Evolutionary conservation across 1,284 basidiomycete genomes (phyloP), one percentile per base, ranked within the genome.

Genomic region (Apiotrichum siamense): DNA sequence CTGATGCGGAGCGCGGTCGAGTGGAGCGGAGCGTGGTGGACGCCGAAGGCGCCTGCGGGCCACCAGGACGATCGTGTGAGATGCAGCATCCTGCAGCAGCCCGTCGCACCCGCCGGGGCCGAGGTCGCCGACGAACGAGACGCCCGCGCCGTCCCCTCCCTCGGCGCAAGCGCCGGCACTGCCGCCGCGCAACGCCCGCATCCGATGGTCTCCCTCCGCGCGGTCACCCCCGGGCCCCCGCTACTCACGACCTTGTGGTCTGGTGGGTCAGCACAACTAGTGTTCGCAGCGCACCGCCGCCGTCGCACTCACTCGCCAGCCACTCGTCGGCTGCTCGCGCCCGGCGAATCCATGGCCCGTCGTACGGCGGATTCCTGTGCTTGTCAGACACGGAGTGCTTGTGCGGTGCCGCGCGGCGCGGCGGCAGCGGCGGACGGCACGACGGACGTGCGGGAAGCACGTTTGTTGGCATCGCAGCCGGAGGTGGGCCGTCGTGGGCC

Each of bases 161-260:
- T n/a, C n/a, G n/a, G n/a, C n/a, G n/a, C n/a, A n/a, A n/a, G n/a
- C n/a, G n/a, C n/a, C n/a, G n/a, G n/a, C n/a, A n/a, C n/a, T n/a
- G n/a, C n/a, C n/a, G n/a, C n/a, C n/a, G n/a, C n/a, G n/a, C 12
- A 35, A 31, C 39, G 36, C 12, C 13, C 5, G 37, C 26, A 36
- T 20, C n/a, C n/a, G n/a, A n/a, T n/a, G 29, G 7, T 31, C 9
- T 35, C 36, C 26, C 10, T 23, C 41, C n/a, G 15, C 25, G 40
- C 23, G 15, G 15, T n/a, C n/a, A n/a, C 29, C 15, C 29, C 9
- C 33, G 33, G 11, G 11, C 10, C 18, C 9, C 13, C 20, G 35
- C 36, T 3, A 59, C 66, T 38, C 42, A 68, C 69, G 29, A 64
- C 63, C 54, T 71, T 68, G 55, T 69, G 62, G 32, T 62, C 67